Conservation (phyloP, 441 rosid genomes). For the Geranium incanum region DNA sequence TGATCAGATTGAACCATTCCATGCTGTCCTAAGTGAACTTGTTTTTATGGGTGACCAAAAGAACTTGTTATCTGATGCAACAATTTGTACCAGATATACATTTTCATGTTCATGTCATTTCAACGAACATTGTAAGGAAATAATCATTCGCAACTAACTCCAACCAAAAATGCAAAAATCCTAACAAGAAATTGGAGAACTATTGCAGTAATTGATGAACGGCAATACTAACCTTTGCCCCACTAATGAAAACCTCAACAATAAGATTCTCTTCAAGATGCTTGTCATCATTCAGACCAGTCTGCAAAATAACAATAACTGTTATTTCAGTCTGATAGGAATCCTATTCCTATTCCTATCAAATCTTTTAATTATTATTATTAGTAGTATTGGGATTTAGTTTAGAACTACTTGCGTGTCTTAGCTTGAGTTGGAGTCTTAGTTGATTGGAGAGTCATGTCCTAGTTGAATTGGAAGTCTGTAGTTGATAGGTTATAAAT, state of each 20-base stretch:
- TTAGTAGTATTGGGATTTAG: no score
- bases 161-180: slow-evolving; percentile 12
- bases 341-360: no score
- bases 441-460: no score
- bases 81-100: background rate
- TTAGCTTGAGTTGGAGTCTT: no score
- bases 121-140: background rate
- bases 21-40: background rate
- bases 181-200: slow-evolving; percentile 16
- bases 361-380: no score
- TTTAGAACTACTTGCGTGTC: no score
- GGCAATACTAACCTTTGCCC: slow-evolving; percentile 78
- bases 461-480: no score
- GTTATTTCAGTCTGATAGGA: background rate
- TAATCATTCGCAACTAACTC: background rate
- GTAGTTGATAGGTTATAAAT: no score
- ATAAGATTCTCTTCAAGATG: slow-evolving; percentile 61
- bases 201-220: slow-evolving; percentile 16
- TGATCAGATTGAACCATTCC: background rate
- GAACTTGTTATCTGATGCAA: background rate
- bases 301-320: slow-evolving; percentile 33
- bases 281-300: slow-evolving; percentile 41
- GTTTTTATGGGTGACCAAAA: background rate
- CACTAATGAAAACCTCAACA: slow-evolving; percentile 80
- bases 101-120: background rate